Evolutionary conservation across 768 basidiomycete species (phyloP), one percentile per base, ranked within the genome.

Genomic region (Suillus luteus): DNA sequence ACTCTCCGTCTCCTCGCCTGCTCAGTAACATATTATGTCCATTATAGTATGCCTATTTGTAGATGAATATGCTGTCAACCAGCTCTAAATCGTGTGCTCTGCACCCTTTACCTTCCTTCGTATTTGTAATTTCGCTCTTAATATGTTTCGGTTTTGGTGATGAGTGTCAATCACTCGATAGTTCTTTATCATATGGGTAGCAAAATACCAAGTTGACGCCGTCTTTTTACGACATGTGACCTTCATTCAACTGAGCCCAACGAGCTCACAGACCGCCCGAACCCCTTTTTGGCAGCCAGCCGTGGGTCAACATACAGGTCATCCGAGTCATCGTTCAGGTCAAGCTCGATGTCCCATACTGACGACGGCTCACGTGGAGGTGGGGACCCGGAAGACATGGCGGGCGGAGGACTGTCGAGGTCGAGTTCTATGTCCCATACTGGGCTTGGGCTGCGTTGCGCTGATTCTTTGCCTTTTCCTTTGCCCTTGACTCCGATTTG

Each of bases 351-450:
- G 64, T 83, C 78, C 68, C 75, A 77, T 22, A 69, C 65, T 7
- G 73, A 71, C 59, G 73, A 73, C 7, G 68, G 71, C 48, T 68
- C 62, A 15, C 74, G 73, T 3, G 66, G 60, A 10, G 67, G 67
- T 40, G 55, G 44, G 11, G 51, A 60, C 7, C 44, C 60, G 5
- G 52, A 66, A 27, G n/a, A 59, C 43, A 38, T 24, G 2, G 70
- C 65, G 4, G 73, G 68, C 11, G 66, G 61, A 60, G 63, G 62
- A 52, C 68, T 69, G 67, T 82, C 71, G 40, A 84, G 73, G 62
- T 87, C 86, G 5, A 84, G 79, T 67, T 91, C 91, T 62, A 91
- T 88, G 69, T 91, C 89, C 91, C 91, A 92, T 8, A 79, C 76
- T 1, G 89, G 87, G 69, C 88, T 90, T 5, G 79, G 77, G 58